Evolutionary conservation across 2,329 filamentous ascomycete genomes (phyloP).

Genomic region (Biscogniauxia marginata): DNA sequence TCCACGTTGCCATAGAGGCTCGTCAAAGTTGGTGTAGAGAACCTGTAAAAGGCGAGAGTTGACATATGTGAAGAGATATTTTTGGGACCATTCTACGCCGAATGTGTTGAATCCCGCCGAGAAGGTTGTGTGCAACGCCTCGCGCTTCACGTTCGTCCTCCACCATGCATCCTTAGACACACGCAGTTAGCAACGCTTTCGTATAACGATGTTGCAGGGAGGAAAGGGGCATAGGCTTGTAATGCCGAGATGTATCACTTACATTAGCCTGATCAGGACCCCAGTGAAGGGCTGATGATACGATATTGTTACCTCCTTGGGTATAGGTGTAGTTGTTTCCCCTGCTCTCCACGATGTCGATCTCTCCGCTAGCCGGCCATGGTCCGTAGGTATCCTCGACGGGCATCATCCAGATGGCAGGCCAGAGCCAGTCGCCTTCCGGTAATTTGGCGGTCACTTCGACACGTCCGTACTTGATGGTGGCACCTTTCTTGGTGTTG

Average conservation of each 20-base stretch:
- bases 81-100: slow-evolving; percentile 82
- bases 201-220: not conserved
- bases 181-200: not conserved
- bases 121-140: slow-evolving; percentile 74
- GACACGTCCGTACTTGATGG: slow-evolving; percentile 77
- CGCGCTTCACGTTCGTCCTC: slow-evolving; percentile 76
- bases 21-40: slow-evolving; percentile 72
- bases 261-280: slow-evolving; percentile 65
- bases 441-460: slow-evolving; percentile 78
- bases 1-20: slow-evolving; percentile 67
- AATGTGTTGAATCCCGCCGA: slow-evolving; percentile 69
- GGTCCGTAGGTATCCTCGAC: slow-evolving; percentile 67
- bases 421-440: slow-evolving; percentile 83
- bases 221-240: too few relatives aligned
- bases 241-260: slow-evolving; percentile 1
- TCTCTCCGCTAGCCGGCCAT: slow-evolving; percentile 80
- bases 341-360: slow-evolving; percentile 77
- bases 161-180: slow-evolving; percentile 66
- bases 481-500: slow-evolving; percentile 67
- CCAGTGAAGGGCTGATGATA: slow-evolving; percentile 79
- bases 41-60: slow-evolving; percentile 78
- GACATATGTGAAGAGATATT: slow-evolving; percentile 85
- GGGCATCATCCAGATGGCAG: slow-evolving; percentile 89
- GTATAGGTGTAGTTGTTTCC: slow-evolving; percentile 78
- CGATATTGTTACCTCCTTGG: slow-evolving; percentile 78